Percentiles rank a stretch among this genome's conserved stretches.
Evolutionary conservation across 495 filamentous ascomycete genomes (phyloP).

Genomic region (Daldinia loculata): DNA sequence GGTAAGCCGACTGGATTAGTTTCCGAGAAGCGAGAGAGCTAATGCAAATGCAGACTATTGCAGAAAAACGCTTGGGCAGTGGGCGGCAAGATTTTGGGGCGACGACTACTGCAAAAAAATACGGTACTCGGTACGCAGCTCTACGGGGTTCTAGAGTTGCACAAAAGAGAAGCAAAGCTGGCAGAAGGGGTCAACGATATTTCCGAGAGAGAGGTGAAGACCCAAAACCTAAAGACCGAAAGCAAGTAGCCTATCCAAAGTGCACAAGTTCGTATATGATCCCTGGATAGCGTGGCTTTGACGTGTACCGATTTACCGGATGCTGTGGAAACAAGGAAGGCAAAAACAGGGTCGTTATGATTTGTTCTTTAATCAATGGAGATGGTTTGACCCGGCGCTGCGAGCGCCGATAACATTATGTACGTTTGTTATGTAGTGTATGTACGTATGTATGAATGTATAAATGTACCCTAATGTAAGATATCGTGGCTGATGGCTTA

Average conservation of each 20-base stretch:
- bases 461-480: slow-evolving; percentile 6
- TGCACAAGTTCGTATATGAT: slow-evolving; percentile 3
- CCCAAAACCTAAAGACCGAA: neutral
- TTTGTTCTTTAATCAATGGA: slow-evolving; percentile 8
- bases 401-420: neutral
- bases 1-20: slow-evolving; percentile 21
- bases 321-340: slow-evolving; percentile 17
- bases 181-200: slow-evolving; percentile 22
- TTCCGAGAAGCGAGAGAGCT: slow-evolving; percentile 29
- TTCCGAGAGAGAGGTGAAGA: slow-evolving; percentile 5
- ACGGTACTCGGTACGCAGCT: slow-evolving; percentile 19
- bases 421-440: neutral
- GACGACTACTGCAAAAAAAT: slow-evolving; percentile 11
- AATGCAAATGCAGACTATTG: slow-evolving; percentile 41
- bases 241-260: slow-evolving; percentile 15
- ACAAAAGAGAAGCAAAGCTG: slow-evolving; percentile 10
- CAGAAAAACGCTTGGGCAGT: slow-evolving; percentile 30
- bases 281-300: slow-evolving; percentile 12
- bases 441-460: neutral
- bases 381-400: slow-evolving; percentile 7
- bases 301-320: slow-evolving; percentile 15
- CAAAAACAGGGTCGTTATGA: slow-evolving; percentile 12
- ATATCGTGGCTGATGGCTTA: slow-evolving; percentile 39
- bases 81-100: slow-evolving; percentile 28
- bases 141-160: slow-evolving; percentile 18